Conservation (phyloP, 139 green algal genomes). For the Yamagishiella unicocca region DNA sequence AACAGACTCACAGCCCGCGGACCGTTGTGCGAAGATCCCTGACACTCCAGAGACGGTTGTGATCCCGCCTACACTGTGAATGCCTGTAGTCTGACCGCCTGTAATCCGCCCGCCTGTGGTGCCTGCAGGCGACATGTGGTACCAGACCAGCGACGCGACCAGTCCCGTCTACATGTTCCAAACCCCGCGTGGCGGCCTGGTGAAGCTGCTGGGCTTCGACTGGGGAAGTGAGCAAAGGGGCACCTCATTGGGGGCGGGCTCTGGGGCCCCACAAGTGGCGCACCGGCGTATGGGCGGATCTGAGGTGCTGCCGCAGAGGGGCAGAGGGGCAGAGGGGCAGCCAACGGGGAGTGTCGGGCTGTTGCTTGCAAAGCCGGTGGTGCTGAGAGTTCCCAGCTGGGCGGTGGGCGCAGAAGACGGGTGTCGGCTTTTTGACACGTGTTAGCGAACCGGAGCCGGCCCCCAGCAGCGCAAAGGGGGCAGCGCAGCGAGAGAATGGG, state of each 20-base stretch:
- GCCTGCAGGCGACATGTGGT: slow-evolving; percentile 2
- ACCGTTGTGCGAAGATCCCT: neutral
- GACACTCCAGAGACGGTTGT: neutral
- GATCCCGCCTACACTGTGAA: neutral
- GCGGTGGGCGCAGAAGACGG: too few species aligned
- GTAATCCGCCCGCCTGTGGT: neutral
- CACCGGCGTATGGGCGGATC: neutral
- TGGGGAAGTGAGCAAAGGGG: neutral
- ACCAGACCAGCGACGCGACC: neutral
- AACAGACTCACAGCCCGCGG: neutral
- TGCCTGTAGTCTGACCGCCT: neutral
- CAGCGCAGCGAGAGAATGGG: too few species aligned
- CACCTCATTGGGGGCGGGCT: neutral
- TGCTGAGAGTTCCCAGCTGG: neutral
- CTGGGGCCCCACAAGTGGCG: neutral
- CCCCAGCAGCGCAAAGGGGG: too few species aligned
- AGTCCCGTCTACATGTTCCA: slow-evolving; percentile 12
- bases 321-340: too few species aligned
- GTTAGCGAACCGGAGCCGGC: too few species aligned
- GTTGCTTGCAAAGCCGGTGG: neutral
- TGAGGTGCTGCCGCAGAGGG: neutral
- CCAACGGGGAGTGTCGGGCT: neutral
- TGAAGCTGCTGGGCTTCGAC: slow-evolving; percentile 36
- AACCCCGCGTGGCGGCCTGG: slow-evolving; percentile 14
- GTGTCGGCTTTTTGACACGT: too few species aligned